These are phyloP conservation scores for Crucibulum laeve DNA, from an alignment of 768 basidiomycete genomes.

Conservation along the genomic window DNA sequence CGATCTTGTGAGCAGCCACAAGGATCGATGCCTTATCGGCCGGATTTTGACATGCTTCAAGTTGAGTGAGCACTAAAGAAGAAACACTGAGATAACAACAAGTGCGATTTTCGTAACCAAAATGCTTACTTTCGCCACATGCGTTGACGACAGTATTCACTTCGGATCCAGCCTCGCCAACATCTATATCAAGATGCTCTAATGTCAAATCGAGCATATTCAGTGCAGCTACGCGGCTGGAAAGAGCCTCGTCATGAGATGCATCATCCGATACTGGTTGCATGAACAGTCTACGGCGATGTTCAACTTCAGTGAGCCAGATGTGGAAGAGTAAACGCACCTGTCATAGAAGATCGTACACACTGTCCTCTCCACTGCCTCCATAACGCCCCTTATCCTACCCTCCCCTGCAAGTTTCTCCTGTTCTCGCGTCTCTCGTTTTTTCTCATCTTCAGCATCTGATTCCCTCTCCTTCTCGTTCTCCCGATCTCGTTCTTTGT, in stretches of 20 bases:
- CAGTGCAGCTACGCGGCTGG: constrained; percentile 85
- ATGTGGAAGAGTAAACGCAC: constrained; percentile 31
- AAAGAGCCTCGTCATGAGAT: constrained; percentile 86
- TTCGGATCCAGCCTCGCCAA: constrained; percentile 45
- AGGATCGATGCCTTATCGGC: constrained; percentile 76
- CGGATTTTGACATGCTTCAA: constrained; percentile 50
- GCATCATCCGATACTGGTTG: constrained; percentile 65
- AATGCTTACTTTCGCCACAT: constrained; percentile 74
- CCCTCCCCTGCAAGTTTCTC: constrained; percentile 35
- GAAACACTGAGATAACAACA: not conserved
- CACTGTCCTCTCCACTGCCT: constrained; percentile 68
- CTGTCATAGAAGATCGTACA: constrained; percentile 81
- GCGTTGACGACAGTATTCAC: constrained; percentile 62
- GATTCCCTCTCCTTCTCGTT: constrained; percentile 12
- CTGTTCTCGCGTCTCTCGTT: constrained; percentile 27
- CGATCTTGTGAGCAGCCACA: constrained; percentile 78
- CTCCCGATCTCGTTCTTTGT: constrained; percentile 23
- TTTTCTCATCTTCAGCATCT: constrained; percentile 23
- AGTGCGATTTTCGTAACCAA: not conserved
- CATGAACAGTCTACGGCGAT: constrained; percentile 60
- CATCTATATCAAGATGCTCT: constrained; percentile 85
- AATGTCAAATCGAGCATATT: constrained; percentile 87
- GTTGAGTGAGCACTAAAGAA: constrained; percentile 25
- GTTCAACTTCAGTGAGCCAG: not conserved
- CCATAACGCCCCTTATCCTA: constrained; percentile 57